phyloP scores from a whole-genome alignment of 2,329 filamentous ascomycete genomes.

The Fusarium mangiferae region DNA sequence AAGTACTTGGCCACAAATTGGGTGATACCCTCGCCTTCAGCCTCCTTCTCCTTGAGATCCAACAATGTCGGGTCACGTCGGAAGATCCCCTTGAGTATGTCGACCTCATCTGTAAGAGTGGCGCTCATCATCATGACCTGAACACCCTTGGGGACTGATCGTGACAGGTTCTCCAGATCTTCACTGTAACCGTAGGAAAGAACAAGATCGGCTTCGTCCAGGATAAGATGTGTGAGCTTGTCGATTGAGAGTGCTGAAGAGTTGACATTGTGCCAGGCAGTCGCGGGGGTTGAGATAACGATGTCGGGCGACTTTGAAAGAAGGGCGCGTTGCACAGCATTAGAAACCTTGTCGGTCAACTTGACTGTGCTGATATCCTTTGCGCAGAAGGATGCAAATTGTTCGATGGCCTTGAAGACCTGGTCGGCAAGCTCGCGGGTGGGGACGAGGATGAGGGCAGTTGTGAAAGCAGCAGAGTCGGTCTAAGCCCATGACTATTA shows the following conservation, averaged over 20 bases:
- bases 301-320: constrained; percentile 89
- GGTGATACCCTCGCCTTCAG: constrained; percentile 78
- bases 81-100: constrained; percentile 86
- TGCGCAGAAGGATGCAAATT: constrained; percentile 83
- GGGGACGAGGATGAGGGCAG: constrained; percentile 90
- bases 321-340: constrained; percentile 86
- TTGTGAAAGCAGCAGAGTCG: constrained; percentile 65
- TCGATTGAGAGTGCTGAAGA: constrained; percentile 72
- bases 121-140: constrained; percentile 96
- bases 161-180: constrained; percentile 83
- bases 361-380: constrained; percentile 87
- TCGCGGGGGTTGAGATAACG: constrained; percentile 89
- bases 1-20: constrained; percentile 86
- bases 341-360: constrained; percentile 88
- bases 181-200: constrained; percentile 94
- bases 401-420: constrained; percentile 80
- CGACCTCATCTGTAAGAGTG: constrained; percentile 87
- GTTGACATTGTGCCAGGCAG: constrained; percentile 81
- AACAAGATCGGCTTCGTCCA: constrained; percentile 95
- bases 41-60: constrained; percentile 84
- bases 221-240: constrained; percentile 79
- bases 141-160: constrained; percentile 81
- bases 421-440: constrained; percentile 95
- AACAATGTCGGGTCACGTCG: constrained; percentile 82
- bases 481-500: constrained; percentile 50